Percentiles rank a stretch among this genome's conserved stretches.
phyloP scores from a whole-genome alignment of 2,329 filamentous ascomycete genomes.

The Macrophomina tecta region DNA sequence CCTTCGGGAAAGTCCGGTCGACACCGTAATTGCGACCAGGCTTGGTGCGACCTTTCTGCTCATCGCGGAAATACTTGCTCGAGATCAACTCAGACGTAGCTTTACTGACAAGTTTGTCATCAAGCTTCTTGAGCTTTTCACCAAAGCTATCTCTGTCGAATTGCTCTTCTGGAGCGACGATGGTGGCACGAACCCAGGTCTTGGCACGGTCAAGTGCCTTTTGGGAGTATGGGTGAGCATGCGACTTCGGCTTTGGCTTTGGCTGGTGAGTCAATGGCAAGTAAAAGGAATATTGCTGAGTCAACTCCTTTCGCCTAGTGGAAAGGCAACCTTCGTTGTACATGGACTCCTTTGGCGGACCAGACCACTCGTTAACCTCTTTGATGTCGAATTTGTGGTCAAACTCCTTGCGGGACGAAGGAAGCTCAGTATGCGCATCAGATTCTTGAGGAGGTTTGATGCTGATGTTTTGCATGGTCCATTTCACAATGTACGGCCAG shows the following conservation, averaged over 20 bases:
- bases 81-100: slow-evolving; percentile 63
- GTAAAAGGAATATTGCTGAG: slow-evolving; percentile 28
- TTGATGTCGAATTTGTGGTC: slow-evolving; percentile 52
- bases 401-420: slow-evolving; percentile 46
- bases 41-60: slow-evolving; percentile 63
- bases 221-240: neutral
- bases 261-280: slow-evolving; percentile 37
- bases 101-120: slow-evolving; percentile 44
- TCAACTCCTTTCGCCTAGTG: slow-evolving; percentile 49
- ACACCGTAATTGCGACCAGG: slow-evolving; percentile 69
- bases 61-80: slow-evolving; percentile 63
- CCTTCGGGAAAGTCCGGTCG: slow-evolving; percentile 63
- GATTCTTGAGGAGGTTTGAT: slow-evolving; percentile 12
- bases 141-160: slow-evolving; percentile 50
- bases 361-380: slow-evolving; percentile 44
- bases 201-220: slow-evolving; percentile 10
- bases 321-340: slow-evolving; percentile 45
- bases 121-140: slow-evolving; percentile 46
- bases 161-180: slow-evolving; percentile 47
- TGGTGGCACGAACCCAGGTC: slow-evolving; percentile 53
- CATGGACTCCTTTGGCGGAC: slow-evolving; percentile 63
- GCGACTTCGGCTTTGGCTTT: neutral
- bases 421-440: slow-evolving; percentile 27
- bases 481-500: slow-evolving; percentile 70
- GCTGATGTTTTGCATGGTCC: slow-evolving; percentile 61